Evolutionary conservation across 768 basidiomycete species (phyloP).

Genomic region (Pleurotus citrinopileatus): DNA sequence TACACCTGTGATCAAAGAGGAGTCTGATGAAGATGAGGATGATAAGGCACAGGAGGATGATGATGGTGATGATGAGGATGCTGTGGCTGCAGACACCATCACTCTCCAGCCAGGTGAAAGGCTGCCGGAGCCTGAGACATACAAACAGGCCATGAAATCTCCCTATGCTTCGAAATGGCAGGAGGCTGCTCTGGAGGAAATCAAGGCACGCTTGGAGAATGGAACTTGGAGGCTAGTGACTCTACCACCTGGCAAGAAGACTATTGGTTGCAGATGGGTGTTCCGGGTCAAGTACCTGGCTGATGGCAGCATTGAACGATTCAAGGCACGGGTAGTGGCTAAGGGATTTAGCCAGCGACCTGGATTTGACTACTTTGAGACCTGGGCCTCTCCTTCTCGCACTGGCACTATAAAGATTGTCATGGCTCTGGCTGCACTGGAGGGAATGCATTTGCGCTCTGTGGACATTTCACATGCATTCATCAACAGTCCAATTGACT

Average conservation of each 20-base stretch:
- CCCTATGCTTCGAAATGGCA: neutral
- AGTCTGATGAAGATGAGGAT: too few species aligned
- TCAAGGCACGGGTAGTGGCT: slow-evolving; percentile 38
- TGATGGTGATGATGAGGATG: too few species aligned
- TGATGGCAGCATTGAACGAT: slow-evolving; percentile 22
- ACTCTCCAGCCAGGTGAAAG: neutral
- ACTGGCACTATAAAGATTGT: slow-evolving; percentile 22
- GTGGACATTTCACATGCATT: slow-evolving; percentile 32
- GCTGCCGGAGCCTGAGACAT: neutral
- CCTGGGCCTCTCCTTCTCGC: slow-evolving; percentile 24
- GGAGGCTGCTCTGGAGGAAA: neutral
- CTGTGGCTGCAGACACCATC: too few species aligned
- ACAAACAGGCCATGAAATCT: neutral
- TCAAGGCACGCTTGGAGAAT: neutral
- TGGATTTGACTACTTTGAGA: slow-evolving; percentile 37
- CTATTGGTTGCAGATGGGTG: slow-evolving; percentile 31
- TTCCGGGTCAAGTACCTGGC: slow-evolving; percentile 16
- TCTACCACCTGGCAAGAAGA: slow-evolving; percentile 22
- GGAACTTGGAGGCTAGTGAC: slow-evolving; percentile 1
- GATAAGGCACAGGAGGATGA: too few species aligned
- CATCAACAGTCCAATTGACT: slow-evolving; percentile 26
- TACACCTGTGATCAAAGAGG: too few species aligned
- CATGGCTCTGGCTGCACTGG: slow-evolving; percentile 25
- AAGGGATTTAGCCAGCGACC: slow-evolving; percentile 34
- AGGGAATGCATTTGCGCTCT: slow-evolving; percentile 26